Evolutionary conservation across 768 basidiomycete genomes (phyloP), one percentile per base, ranked within the genome.

Genomic region (Amanita pseudoporphyria): DNA sequence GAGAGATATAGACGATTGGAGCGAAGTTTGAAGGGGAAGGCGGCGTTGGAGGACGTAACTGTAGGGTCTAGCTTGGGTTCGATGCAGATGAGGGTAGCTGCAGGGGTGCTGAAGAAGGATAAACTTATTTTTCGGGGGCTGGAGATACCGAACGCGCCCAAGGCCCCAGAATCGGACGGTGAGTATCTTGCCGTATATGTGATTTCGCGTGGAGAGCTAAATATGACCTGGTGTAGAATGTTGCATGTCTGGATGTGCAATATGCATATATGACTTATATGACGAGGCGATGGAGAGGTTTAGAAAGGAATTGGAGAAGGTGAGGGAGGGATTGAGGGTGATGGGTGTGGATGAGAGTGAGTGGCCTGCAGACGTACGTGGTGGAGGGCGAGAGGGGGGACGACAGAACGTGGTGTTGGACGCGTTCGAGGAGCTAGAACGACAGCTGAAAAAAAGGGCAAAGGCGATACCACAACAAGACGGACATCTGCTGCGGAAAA

Each of bases 191-290:
- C 16, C 6, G 9, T 13, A n/a, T 31, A n/a, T 33, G 6, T 5
- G 26, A n/a, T 16, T n/a, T 32, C 14, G n/a, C 5, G 26, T 28
- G 4, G 5, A n/a, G 28, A n/a, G 26, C n/a, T 24, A 10, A 26
- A 3, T n/a, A 43, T 21, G 26, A n/a, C n/a, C n/a, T n/a, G n/a
- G 26, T 28, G 14, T 55, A 92, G 91, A 92, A 64, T 93, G 91
- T 64, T 95, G 91, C 69, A 94, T 94, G 91, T 91, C 89, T 2
- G 88, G 88, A 26, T 95, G 92, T 59, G 87, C 90, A 0, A 66
- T 93, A n/a, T 94, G 92, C 62, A 85, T 94, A 6, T 88, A 94
- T 65, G 89, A 91, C 57, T 63, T 92, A 21, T 90, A 92, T 65
- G 81, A 87, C 53, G 88, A 91, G 42, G 76, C 82, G 0, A 62